These are phyloP conservation scores for Luzula sylvatica DNA, from an alignment of 176 grass and related monocot genomes.

Conservation along the genomic window DNA sequence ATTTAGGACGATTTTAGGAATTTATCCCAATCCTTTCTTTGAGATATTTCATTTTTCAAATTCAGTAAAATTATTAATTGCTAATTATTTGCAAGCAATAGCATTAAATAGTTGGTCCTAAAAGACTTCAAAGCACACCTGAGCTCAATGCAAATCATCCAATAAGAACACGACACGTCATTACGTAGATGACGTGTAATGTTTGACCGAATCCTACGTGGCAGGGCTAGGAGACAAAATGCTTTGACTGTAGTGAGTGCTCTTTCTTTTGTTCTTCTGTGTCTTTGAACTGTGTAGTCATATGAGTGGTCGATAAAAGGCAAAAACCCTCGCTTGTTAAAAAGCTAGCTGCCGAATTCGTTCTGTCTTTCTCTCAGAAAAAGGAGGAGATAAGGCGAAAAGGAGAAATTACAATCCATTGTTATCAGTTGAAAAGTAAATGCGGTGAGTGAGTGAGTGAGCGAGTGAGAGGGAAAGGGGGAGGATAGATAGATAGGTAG, in stretches of 20 bases:
- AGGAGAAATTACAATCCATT: conserved; percentile 16
- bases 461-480: conserved; percentile 18
- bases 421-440: conserved; percentile 28
- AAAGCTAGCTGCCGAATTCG: too few species aligned
- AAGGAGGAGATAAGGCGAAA: conserved; percentile 10
- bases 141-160: conserved; percentile 1
- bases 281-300: neutral
- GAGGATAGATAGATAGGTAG: neutral
- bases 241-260: conserved; percentile 14
- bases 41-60: too few species aligned
- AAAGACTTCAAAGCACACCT: neutral
- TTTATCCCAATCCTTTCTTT: too few species aligned
- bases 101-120: too few species aligned
- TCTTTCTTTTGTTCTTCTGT: neutral
- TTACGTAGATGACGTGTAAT: too few species aligned
- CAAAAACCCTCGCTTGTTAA: conserved; percentile 19
- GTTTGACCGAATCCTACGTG: conserved; percentile 42
- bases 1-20: too few species aligned
- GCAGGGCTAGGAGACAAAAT: neutral
- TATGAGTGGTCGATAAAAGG: neutral
- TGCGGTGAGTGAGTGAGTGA: too few species aligned
- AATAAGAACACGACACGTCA: too few species aligned
- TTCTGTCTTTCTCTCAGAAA: conserved; percentile 8
- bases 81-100: too few species aligned
- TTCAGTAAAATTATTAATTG: too few species aligned